Percentiles rank a stretch among this genome's conserved stretches.
phyloP scores from a whole-genome alignment of 2,329 filamentous ascomycete species.

The Paracorniculantispora psalliotae region DNA sequence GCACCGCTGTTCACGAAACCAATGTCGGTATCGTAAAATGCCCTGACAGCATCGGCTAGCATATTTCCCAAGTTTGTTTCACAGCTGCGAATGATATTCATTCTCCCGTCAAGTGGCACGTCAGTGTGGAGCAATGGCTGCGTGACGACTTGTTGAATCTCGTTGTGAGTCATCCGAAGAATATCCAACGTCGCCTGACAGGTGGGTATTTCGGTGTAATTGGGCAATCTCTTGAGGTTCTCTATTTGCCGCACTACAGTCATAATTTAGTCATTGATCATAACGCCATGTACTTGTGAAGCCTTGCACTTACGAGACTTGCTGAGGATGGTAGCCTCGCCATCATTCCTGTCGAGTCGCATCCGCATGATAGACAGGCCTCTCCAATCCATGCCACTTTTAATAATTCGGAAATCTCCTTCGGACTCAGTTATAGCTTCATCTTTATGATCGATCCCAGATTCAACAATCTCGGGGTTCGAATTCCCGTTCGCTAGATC shows the following conservation, averaged over 20 bases:
- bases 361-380: conserved; percentile 8
- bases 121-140: conserved; percentile 18
- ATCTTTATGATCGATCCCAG: conserved; percentile 6
- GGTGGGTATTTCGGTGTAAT: background rate
- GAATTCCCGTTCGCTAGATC: conserved; percentile 16
- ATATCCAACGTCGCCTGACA: background rate
- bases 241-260: background rate
- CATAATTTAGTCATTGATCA: background rate
- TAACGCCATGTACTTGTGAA: background rate
- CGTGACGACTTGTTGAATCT: conserved; percentile 17
- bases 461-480: conserved; percentile 15
- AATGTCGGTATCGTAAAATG: conserved; percentile 22
- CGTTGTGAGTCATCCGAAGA: conserved; percentile 15
- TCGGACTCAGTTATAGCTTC: background rate
- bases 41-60: conserved; percentile 21
- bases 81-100: conserved; percentile 18
- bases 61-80: conserved; percentile 25
- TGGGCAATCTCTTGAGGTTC: background rate
- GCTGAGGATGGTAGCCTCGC: background rate
- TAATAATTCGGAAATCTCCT: conserved; percentile 12
- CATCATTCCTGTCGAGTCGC: background rate
- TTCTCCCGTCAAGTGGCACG: conserved; percentile 20
- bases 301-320: conserved; percentile 1
- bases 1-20: conserved; percentile 23
- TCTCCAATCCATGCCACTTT: conserved; percentile 16